Conservation (phyloP, 2,329 filamentous ascomycete species). For the Cladophialophora carrionii region DNA sequence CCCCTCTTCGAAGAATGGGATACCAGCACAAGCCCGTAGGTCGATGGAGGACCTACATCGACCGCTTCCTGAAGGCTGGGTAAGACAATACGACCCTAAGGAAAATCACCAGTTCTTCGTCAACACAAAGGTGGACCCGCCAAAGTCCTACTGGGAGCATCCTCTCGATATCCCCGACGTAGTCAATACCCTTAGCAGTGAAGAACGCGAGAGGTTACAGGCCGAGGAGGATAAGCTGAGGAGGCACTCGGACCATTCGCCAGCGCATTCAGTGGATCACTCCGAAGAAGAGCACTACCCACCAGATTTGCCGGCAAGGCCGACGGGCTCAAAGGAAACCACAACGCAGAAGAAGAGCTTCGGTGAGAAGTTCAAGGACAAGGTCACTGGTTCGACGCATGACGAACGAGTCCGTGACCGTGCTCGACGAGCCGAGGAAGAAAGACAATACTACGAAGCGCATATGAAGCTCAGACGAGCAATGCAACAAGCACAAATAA, state of each 20-base stretch:
- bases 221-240: conserved; percentile 41
- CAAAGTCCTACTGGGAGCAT: conserved; percentile 64
- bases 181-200: conserved; percentile 52
- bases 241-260: conserved; percentile 29
- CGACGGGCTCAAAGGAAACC: conserved; percentile 25
- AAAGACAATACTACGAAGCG: conserved; percentile 56
- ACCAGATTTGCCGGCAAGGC: conserved; percentile 30
- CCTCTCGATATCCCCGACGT: conserved; percentile 63
- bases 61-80: conserved; percentile 60
- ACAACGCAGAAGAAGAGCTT: conserved; percentile 48
- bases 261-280: conserved; percentile 19
- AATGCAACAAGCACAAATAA: conserved; percentile 56
- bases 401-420: conserved; percentile 56
- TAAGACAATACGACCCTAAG: conserved; percentile 59
- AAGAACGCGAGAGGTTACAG: conserved; percentile 56
- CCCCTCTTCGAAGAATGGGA: conserved; percentile 52
- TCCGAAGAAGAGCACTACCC: conserved; percentile 37
- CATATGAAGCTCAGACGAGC: conserved; percentile 57
- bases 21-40: conserved; percentile 57
- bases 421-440: conserved; percentile 52
- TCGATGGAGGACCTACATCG: conserved; percentile 65
- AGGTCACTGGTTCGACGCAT: conserved; percentile 61
- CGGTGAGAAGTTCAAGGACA: conserved; percentile 63
- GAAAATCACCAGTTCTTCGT: conserved; percentile 66
- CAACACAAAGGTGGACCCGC: conserved; percentile 59